phyloP scores from a whole-genome alignment of 495 filamentous ascomycete species.

The Podospora bellae-mahoneyi region DNA sequence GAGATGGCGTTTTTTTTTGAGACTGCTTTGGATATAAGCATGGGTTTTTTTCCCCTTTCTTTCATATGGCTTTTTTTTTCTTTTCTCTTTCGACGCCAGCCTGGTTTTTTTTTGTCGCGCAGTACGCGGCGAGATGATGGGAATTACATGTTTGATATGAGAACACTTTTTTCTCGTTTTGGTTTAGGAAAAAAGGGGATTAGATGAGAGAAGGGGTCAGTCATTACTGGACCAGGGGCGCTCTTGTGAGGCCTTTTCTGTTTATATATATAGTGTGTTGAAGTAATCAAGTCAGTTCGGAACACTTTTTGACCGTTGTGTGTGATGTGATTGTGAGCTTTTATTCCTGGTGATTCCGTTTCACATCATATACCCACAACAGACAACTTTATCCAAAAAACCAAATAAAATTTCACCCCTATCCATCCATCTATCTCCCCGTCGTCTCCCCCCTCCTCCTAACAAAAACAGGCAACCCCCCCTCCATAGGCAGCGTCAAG shows the following conservation, averaged over 20 bases:
- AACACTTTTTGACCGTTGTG: neutral
- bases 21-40: neutral
- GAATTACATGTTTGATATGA: neutral
- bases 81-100: neutral
- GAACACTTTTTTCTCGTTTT: neutral
- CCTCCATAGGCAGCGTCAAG: slow-evolving; percentile 59
- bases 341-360: no score
- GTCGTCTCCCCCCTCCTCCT: slow-evolving; percentile 15
- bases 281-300: no score
- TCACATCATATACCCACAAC: no score
- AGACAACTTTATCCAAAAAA: no score
- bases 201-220: neutral
- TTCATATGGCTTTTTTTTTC: neutral
- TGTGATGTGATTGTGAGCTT: no score
- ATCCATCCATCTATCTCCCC: neutral
- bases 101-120: neutral
- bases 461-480: slow-evolving; percentile 50
- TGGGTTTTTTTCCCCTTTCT: neutral
- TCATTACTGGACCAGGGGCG: neutral
- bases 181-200: neutral
- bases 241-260: neutral
- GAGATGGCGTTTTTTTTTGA: neutral
- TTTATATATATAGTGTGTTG: no score
- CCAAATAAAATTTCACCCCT: no score
- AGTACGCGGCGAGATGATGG: neutral